phyloP scores from a whole-genome alignment of 768 basidiomycete genomes.

The Tulasnella sp. region DNA sequence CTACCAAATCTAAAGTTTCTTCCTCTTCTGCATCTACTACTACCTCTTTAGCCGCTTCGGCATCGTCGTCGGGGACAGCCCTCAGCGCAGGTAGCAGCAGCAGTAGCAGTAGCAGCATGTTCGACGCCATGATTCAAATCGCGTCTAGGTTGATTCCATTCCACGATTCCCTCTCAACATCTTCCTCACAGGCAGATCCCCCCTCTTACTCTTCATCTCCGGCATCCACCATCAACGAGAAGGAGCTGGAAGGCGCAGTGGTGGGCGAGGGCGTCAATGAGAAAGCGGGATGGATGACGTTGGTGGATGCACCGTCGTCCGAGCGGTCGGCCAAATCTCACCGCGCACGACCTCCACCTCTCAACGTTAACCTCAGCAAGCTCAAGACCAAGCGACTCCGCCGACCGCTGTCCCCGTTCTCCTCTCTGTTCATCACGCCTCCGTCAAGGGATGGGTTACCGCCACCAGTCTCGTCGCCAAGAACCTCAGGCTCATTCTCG shows the following conservation, averaged over 20 bases:
- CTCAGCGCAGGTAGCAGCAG: neutral
- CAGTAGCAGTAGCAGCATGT: neutral
- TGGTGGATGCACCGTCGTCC: neutral
- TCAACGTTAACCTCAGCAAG: neutral
- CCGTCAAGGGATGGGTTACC: constrained; percentile 5
- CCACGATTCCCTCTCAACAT: constrained; percentile 9
- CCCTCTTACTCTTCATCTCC: constrained; percentile 1
- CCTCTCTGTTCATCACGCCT: constrained; percentile 18
- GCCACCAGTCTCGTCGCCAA: constrained; percentile 52
- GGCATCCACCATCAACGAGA: neutral
- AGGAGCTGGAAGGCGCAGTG: neutral
- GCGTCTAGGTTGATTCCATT: constrained; percentile 16
- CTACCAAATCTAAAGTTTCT: neutral
- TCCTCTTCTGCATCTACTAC: constrained; percentile 24
- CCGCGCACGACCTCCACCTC: constrained; percentile 7
- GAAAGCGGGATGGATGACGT: neutral
- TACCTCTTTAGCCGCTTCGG: constrained; percentile 36
- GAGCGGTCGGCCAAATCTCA: neutral
- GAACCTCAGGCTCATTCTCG: constrained; percentile 41
- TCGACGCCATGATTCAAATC: constrained; percentile 20
- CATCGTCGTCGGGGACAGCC: constrained; percentile 17
- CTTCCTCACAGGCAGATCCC: neutral
- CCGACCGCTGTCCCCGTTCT: constrained; percentile 14
- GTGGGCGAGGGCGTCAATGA: neutral
- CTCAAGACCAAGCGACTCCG: neutral